Percentiles rank a stretch among this genome's conserved stretches.
These are phyloP conservation scores for Colletotrichum lentis DNA, from an alignment of 2,329 filamentous ascomycete species.

Conservation along the genomic window DNA sequence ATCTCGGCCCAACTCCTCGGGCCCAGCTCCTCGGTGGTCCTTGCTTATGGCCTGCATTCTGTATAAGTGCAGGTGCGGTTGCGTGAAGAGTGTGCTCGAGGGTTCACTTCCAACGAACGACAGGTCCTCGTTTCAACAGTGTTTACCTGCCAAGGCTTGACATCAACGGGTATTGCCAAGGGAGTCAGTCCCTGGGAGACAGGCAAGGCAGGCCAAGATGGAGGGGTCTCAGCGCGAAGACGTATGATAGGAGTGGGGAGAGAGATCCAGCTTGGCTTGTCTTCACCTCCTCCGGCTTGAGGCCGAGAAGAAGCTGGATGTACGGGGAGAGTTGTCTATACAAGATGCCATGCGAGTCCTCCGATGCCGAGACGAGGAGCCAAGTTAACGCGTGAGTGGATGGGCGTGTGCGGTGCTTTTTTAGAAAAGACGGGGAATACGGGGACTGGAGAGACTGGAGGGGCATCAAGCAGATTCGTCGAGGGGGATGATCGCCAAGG, in stretches of 20 bases:
- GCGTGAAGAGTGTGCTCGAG: conserved; percentile 5
- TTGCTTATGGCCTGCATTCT: conserved; percentile 2
- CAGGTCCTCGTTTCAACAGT: conserved; percentile 29
- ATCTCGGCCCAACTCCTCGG: conserved; percentile 32
- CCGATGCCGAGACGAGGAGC: conserved; percentile 27
- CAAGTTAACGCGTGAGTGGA: conserved; percentile 20
- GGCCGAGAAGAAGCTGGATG: conserved; percentile 7
- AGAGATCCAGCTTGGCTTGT: background rate
- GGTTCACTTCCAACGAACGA: conserved; percentile 24
- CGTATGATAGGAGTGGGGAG: conserved; percentile 18
- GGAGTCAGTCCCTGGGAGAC: conserved; percentile 11
- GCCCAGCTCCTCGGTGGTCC: conserved; percentile 29
- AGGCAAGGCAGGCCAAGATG: no score
- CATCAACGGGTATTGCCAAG: conserved; percentile 10
- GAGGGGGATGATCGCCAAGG: conserved; percentile 15
- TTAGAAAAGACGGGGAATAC: background rate
- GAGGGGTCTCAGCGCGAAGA: conserved; percentile 21
- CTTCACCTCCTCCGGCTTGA: conserved; percentile 18
- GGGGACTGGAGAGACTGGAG: background rate
- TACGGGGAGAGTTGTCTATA: background rate
- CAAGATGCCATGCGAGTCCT: conserved; percentile 14
- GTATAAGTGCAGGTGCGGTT: conserved; percentile 11
- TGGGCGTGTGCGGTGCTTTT: conserved; percentile 25
- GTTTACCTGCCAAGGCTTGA: conserved; percentile 31
- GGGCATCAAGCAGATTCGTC: conserved; percentile 8